Conservation (phyloP, 306 rosid species). For the Lablab purpureus region DNA sequence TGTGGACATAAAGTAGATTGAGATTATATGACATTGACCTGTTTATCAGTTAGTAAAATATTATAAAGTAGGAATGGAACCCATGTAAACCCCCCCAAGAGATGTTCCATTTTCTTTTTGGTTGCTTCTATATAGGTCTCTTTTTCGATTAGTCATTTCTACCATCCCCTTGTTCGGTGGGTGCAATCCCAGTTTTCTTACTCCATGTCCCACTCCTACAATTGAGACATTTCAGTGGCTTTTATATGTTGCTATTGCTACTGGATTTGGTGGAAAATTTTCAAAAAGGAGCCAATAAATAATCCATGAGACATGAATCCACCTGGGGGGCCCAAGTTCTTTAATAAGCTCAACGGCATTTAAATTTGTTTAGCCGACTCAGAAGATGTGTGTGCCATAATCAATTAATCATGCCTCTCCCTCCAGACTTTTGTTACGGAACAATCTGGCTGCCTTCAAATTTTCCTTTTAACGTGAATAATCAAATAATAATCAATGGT, state of each 20-base stretch:
- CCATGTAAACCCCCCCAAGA: slow-evolving; percentile 33
- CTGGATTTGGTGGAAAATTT: slow-evolving; percentile 9
- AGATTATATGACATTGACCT: slow-evolving; percentile 59
- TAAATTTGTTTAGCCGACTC: background rate
- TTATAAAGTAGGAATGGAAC: slow-evolving; percentile 37
- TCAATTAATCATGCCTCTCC: background rate
- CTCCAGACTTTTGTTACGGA: background rate
- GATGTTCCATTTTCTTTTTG: slow-evolving; percentile 49
- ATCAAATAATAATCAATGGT: background rate
- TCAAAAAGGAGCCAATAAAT: slow-evolving; percentile 34
- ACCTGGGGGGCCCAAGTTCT: slow-evolving; percentile 36
- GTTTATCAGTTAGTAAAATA: slow-evolving; percentile 23
- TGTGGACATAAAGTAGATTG: slow-evolving; percentile 65
- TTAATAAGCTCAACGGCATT: slow-evolving; percentile 33
- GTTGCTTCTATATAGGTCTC: slow-evolving; percentile 37
- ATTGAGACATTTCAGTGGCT: background rate
- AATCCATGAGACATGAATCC: slow-evolving; percentile 7
- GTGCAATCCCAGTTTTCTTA: slow-evolving; percentile 19
- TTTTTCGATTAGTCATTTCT: background rate
- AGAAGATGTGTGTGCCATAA: background rate
- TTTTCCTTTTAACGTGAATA: background rate
- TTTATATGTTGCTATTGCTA: background rate
- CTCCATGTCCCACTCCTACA: slow-evolving; percentile 33
- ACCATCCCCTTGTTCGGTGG: background rate
- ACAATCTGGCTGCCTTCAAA: slow-evolving; percentile 3